Base-by-base conservation (phyloP, 176 grass and related monocot species). In the Zoysia pacifica region DNA sequence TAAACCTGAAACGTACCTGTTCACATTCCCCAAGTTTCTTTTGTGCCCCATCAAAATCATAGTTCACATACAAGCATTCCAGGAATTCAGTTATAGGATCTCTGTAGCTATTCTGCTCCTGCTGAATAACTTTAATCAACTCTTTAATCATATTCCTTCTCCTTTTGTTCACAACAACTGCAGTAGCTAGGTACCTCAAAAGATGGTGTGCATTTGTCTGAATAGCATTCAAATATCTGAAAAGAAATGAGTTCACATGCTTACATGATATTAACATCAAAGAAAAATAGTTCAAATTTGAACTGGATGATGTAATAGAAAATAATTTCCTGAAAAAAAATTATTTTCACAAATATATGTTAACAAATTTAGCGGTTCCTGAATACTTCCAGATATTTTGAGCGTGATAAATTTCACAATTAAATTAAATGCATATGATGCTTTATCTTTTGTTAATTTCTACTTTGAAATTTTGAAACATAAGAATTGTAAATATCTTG, bases 111-210 rank as follows among this genome's bases (percentile, higher is more conserved):
- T 97, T 74, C 62, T 90, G 94, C 75, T 97, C 94, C 35, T 92
- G 89, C 67, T 94, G 91, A 79, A 98, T 93, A 76, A 97, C 89
- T 86, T 92, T 94, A 63, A 94, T 91, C 60, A 97, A 74, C 63
- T 94, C 94, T 78, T 92, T 97, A 66, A 97, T 85, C 87, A 92
- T 88, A 73, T 97, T 97, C 73, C 95, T 93, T 84, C 95, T 93
- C 70, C 96, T 90, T 93, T 97, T 97, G 81, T 97, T 91, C 65
- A 94, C 74, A 50, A 94, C 85, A 73, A 94, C 86, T 69, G 90
- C 91, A 83, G 86, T 81, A 13, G 95, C 90, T 65, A 94, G 72
- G 70, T 97, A 97, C 43, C 90, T 84, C 48, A 94, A 78, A 67
- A 97, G 91, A 66, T 97, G 92, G 39, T 87, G 90, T 40, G 95